Base-by-base conservation (phyloP, 441 rosid genomes). In the Populus hybrid region DNA sequence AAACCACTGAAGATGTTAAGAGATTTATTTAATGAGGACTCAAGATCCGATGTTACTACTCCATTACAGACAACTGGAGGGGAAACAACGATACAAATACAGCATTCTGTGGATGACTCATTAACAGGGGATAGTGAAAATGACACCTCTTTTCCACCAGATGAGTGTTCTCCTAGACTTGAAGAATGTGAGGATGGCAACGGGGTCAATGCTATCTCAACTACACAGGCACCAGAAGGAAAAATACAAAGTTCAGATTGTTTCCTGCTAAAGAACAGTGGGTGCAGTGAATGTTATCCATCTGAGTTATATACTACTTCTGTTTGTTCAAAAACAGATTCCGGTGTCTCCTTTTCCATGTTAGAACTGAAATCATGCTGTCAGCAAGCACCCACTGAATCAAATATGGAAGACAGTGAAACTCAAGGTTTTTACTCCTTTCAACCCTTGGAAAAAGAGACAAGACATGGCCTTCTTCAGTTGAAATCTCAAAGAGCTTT, bases 401-500 rank as follows among this genome's bases (percentile, higher is more conserved):
- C 35, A 10, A 26, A 53, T 35, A 69, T 2, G 16, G 79, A 76
- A 69, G 36, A 32, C 26, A 6, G 68, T 35, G 18, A 57, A 76
- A 69, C 79, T 69, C 66, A 76, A 71, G 78, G 82, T 30, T 50
- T 21, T 72, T 71, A 46, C 78, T 82, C 50, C 42, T 71, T 80
- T 77, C 73, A 59, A 71, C 71, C 70, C 53, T 79, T 77, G 59
- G 69, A 74, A 46, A 63, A 71, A 65, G 80, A 67, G 53, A 72
- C 77, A 71, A 80, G 83, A 70, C 50, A 63, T 40, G 75, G 46
- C 36, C 72, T 59, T n/a, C 75, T 81, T 70, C 81, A 81, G 38
- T 61, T 72, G 76, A 81, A 78, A 79, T 84, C 88, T 72, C 85
- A 79, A 80, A 77, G 84, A 42, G 82, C 85, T 77, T 82, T 88